Base-by-base conservation (phyloP, 495 filamentous ascomycete species). In the Aspergillus sparsus region DNA sequence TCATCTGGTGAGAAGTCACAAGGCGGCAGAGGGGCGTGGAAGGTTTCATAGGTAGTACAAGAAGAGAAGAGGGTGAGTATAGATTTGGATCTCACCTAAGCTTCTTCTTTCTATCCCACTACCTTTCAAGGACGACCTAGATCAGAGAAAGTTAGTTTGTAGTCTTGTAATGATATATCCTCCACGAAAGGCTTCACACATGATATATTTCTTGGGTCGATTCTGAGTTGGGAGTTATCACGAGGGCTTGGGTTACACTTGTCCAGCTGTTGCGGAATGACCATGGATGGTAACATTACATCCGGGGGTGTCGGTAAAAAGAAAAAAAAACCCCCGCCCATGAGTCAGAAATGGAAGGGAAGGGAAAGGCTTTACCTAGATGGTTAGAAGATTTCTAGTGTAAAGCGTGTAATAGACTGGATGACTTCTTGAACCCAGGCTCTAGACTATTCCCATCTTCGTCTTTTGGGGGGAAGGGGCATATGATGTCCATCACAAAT, bases 201-300 rank as follows among this genome's bases (percentile, higher is more conserved):
- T 36, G 42, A 56, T 50, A 46, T 33, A 18, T 18, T 27, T 15
- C 32, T 8, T 13, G 32, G 45, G 13, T 36, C 33, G 10, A 44
- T n/a, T 5, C 35, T 47, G 16, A 47, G 16, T 6, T 10, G 9
- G 6, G 13, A 18, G 13, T 3, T 41, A 64, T 67, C 65, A 67
- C 59, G 62, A 52, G 65, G 46, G 50, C 58, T 57, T 41, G 55
- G 62, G 65, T 67, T 67, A 42, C 65, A 67, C 36, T 27, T 62
- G 39, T 44, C 36, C 11, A 34, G 57, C 44, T 21, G 44, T 8
- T 18, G 6, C 49, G 49, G 37, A 39, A 45, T 61, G 65, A 60
- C 62, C 45, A 33, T 58, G 52, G 56, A 62, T 67, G 57, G 60
- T 27, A 27, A 27, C 21, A 27, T 27, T 27, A 27, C 53, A 64